A percentile compares a stretch with the other conserved stretches of the same genome.
Evolutionary conservation across 495 filamentous ascomycete genomes (phyloP).

Genomic region (Elasticomyces elasticus): DNA sequence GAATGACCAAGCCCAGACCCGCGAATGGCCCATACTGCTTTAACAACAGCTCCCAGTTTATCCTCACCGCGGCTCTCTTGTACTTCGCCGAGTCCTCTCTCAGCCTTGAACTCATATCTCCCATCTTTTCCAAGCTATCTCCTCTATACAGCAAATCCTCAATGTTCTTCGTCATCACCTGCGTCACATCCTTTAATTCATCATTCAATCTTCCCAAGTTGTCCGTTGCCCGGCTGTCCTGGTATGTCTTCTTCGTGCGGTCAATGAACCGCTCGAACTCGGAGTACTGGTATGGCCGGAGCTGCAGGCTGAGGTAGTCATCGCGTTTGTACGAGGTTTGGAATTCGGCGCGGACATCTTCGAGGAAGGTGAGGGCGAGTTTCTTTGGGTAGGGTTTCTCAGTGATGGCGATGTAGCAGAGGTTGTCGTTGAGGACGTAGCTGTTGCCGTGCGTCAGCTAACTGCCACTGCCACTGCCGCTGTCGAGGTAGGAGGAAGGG

Average conservation of each 20-base stretch:
- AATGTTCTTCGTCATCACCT: conserved; percentile 99
- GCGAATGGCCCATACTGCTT: conserved; percentile 54
- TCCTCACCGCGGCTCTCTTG: conserved; percentile 79
- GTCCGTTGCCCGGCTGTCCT: conserved; percentile 74
- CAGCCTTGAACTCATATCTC: conserved; percentile 76
- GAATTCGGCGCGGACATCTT: conserved; percentile 83
- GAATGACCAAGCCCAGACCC: conserved; percentile 16
- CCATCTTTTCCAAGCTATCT: conserved; percentile 94
- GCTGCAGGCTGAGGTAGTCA: conserved; percentile 61
- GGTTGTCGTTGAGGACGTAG: conserved; percentile 71
- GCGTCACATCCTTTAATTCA: conserved; percentile 92
- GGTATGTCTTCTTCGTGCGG: conserved; percentile 87
- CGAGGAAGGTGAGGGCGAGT: conserved; percentile 96
- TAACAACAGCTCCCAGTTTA: conserved; percentile 94
- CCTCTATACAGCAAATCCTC: conserved; percentile 94
- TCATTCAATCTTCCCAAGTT: conserved; percentile 88
- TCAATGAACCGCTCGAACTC: conserved; percentile 97
- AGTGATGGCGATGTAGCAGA: conserved; percentile 88
- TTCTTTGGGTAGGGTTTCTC: conserved; percentile 93
- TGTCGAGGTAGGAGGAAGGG: neutral
- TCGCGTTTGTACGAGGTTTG: conserved; percentile 64
- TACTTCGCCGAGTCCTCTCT: conserved; percentile 93
- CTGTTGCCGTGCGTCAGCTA: conserved; percentile 33
- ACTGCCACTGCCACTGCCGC: neutral
- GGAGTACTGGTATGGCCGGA: conserved; percentile 91